phyloP scores from a whole-genome alignment of 169 alveolate genomes.

The Plasmodium berghei region DNA sequence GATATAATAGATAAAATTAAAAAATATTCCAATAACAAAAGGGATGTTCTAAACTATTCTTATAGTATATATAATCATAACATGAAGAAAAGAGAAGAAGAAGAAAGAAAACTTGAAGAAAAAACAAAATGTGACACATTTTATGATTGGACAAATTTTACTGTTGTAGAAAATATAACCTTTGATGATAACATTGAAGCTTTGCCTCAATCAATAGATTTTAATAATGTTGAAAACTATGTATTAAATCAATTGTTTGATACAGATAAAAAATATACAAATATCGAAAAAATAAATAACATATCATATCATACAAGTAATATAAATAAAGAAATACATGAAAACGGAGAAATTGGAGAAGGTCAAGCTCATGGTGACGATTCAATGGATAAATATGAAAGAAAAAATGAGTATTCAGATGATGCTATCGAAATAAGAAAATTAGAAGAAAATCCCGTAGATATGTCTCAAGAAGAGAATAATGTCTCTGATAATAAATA shows the following conservation, averaged over 20 bases:
- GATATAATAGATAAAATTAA: constrained; percentile 90
- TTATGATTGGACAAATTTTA: constrained; percentile 92
- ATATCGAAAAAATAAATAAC: constrained; percentile 78
- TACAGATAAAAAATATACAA: constrained; percentile 77
- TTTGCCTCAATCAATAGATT: constrained; percentile 73
- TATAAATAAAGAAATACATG: constrained; percentile 78
- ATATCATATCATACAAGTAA: constrained; percentile 78
- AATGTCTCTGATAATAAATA: constrained; percentile 27
- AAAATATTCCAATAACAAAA: constrained; percentile 85
- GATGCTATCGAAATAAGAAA: constrained; percentile 58
- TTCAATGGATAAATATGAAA: constrained; percentile 3
- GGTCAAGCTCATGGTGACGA: constrained; percentile 5
- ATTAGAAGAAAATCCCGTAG: constrained; percentile 32
- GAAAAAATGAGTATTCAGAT: constrained; percentile 34
- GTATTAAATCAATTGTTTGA: constrained; percentile 65
- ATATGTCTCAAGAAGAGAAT: constrained; percentile 38
- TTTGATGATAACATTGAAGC: constrained; percentile 73
- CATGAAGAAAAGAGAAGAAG: constrained; percentile 90
- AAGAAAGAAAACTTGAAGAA: constrained; percentile 88
- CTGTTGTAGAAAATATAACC: constrained; percentile 92
- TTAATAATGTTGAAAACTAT: constrained; percentile 74
- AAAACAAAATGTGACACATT: constrained; percentile 85
- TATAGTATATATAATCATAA: constrained; percentile 75
- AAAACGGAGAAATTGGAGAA: constrained; percentile 38
- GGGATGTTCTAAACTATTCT: constrained; percentile 80